Conservation (phyloP, 2,329 filamentous ascomycete species). For the Didymella exigua region DNA sequence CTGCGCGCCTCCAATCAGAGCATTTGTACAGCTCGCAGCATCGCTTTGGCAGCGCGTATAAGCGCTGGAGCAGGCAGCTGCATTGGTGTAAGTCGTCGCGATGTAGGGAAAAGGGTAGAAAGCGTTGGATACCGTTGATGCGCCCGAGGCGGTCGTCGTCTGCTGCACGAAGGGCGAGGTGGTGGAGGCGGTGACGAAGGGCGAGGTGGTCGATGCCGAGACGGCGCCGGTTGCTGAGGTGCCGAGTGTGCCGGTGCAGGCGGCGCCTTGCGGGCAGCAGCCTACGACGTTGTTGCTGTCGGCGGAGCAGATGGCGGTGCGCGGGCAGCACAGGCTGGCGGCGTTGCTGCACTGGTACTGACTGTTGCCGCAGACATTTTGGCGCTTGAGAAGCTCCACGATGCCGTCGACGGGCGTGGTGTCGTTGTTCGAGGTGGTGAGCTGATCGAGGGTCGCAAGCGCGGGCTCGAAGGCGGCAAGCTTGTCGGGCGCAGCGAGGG, state of each 20-base stretch:
- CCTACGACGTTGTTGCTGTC: slow-evolving; percentile 64
- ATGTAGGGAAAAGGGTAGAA: slow-evolving; percentile 60
- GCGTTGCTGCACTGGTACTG: slow-evolving; percentile 61
- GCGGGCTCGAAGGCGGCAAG: slow-evolving; percentile 42
- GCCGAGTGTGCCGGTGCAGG: slow-evolving; percentile 62
- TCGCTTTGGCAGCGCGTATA: slow-evolving; percentile 59
- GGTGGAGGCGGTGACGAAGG: slow-evolving; percentile 27
- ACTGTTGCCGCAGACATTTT: slow-evolving; percentile 56
- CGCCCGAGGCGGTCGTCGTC: slow-evolving; percentile 16
- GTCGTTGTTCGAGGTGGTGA: slow-evolving; percentile 31
- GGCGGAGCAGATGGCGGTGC: slow-evolving; percentile 59
- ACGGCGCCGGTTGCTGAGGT: slow-evolving; percentile 11
- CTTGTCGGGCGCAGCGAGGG: slow-evolving; percentile 35
- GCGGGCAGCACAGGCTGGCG: slow-evolving; percentile 61
- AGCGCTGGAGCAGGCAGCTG: slow-evolving; percentile 59
- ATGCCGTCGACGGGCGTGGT: slow-evolving; percentile 27
- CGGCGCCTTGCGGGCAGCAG: slow-evolving; percentile 64
- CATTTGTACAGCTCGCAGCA: slow-evolving; percentile 47
- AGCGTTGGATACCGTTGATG: slow-evolving; percentile 54
- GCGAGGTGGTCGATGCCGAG: slow-evolving; percentile 22
- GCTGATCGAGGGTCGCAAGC: slow-evolving; percentile 25
- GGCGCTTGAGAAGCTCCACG: slow-evolving; percentile 43
- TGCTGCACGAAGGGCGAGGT: slow-evolving; percentile 35
- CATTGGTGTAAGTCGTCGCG: slow-evolving; percentile 59
- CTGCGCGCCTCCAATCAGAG: slow-evolving; percentile 55